Evolutionary conservation across 345 rosid species (phyloP).

Genomic region (Angophora floribunda): DNA sequence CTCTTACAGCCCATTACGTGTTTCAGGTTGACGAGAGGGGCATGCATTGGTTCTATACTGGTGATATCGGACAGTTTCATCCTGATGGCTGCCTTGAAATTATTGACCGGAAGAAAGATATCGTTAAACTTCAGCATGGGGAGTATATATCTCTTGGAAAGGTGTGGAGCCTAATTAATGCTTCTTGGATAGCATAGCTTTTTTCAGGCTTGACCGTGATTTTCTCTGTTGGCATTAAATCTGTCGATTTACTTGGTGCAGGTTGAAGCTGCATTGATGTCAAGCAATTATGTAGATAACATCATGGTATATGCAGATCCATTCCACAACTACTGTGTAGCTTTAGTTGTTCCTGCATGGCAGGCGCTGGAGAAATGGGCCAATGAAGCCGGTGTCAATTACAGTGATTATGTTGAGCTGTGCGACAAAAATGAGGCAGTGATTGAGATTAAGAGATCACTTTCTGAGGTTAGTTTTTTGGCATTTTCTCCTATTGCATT

Average conservation of each 20-base stretch:
- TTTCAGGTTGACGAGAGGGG: slow-evolving; percentile 78
- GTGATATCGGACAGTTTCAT: slow-evolving; percentile 82
- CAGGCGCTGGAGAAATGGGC: slow-evolving; percentile 73
- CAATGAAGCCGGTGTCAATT: slow-evolving; percentile 36
- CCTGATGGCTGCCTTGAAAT: slow-evolving; percentile 91
- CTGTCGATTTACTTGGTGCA: slow-evolving; percentile 4
- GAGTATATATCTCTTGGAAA: slow-evolving; percentile 87
- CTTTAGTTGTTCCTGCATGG: slow-evolving; percentile 59
- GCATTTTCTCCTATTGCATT: not conserved
- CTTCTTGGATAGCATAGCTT: not conserved
- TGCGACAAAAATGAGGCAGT: slow-evolving; percentile 54
- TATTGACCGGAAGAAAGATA: slow-evolving; percentile 91
- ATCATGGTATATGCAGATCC: slow-evolving; percentile 50
- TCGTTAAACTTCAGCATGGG: slow-evolving; percentile 93
- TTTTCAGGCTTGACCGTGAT: not conserved
- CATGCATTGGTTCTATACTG: slow-evolving; percentile 77
- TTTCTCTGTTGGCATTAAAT: not conserved
- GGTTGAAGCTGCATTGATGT: slow-evolving; percentile 75
- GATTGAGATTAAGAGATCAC: slow-evolving; percentile 55
- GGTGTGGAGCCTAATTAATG: slow-evolving; percentile 20
- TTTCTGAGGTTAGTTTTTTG: slow-evolving; percentile 43
- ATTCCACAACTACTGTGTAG: slow-evolving; percentile 57
- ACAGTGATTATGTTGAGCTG: slow-evolving; percentile 35
- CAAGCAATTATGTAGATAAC: slow-evolving; percentile 52
- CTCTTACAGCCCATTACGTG: not conserved